Conservation (phyloP, 805 yeast genomes). For the Yamadazyma sp. region DNA sequence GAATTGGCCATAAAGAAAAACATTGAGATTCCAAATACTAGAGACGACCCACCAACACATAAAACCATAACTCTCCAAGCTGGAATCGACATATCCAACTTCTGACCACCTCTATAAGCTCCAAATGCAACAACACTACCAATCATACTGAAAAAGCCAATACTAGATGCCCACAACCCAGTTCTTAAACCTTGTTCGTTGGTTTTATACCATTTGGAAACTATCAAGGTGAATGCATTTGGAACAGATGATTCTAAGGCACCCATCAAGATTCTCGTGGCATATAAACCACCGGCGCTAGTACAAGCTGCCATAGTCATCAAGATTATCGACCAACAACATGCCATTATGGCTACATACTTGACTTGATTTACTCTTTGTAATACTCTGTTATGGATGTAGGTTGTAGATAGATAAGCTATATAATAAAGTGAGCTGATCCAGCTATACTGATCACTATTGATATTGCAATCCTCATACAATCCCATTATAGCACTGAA, state of each 20-base stretch:
- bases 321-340: too few species aligned
- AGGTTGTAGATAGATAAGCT: too few species aligned
- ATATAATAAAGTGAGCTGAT: too few species aligned
- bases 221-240: conserved; percentile 32
- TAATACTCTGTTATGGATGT: too few species aligned
- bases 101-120: conserved; percentile 30
- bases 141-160: conserved; percentile 27
- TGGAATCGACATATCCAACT: conserved; percentile 38
- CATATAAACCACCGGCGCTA: too few species aligned
- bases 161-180: conserved; percentile 12
- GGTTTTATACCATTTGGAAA: conserved; percentile 27
- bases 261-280: conserved; percentile 46
- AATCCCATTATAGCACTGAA: too few species aligned
- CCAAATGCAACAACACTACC: conserved; percentile 58
- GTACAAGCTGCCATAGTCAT: too few species aligned
- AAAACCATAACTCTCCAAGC: conserved; percentile 62
- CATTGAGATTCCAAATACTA: conserved; percentile 46
- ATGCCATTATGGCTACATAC: too few species aligned
- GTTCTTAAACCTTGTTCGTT: conserved; percentile 1
- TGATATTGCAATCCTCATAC: too few species aligned
- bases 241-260: conserved; percentile 23
- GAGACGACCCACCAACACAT: conserved; percentile 55
- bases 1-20: conserved; percentile 39
- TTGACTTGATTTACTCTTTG: too few species aligned
- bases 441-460: too few species aligned